Conservation (phyloP, 2,329 filamentous ascomycete genomes). For the Beauveria sp. region DNA sequence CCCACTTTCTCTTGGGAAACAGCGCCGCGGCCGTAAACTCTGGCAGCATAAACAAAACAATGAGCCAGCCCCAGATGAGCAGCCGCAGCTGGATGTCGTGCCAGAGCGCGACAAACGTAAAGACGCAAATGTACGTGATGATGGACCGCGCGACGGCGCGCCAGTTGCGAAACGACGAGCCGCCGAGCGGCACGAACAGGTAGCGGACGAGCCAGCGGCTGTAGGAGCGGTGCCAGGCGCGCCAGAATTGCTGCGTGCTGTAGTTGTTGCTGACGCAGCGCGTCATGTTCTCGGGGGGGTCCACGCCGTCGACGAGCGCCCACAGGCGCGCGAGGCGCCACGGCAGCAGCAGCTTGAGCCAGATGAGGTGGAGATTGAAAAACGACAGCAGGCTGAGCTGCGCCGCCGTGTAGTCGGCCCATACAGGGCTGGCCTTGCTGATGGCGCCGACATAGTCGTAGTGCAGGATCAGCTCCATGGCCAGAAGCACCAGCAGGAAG, state of each 20-base stretch:
- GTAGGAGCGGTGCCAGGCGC: conserved; percentile 89
- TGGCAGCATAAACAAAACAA: conserved; percentile 88
- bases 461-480: conserved; percentile 88
- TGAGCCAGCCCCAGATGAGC: conserved; percentile 93
- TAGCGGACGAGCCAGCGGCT: conserved; percentile 94
- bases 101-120: conserved; percentile 96
- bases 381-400: conserved; percentile 87
- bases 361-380: conserved; percentile 95
- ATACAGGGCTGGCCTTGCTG: conserved; percentile 68
- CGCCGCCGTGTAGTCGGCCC: conserved; percentile 75
- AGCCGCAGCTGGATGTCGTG: conserved; percentile 90
- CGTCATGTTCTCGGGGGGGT: conserved; percentile 97
- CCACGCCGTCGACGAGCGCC: conserved; percentile 81
- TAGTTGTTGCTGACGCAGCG: conserved; percentile 95
- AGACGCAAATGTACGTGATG: conserved; percentile 73
- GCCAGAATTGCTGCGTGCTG: conserved; percentile 86
- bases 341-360: conserved; percentile 91
- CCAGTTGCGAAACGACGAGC: conserved; percentile 44
- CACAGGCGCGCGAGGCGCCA: conserved; percentile 99
- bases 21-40: conserved; percentile 66
- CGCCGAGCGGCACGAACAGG: conserved; percentile 86
- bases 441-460: conserved; percentile 93
- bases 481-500: conserved; percentile 70
- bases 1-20: conserved; percentile 70
- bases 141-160: conserved; percentile 49